Percentiles rank a stretch among this genome's conserved stretches.
Conservation (phyloP, 768 basidiomycete genomes). For the Paxillus involutus region DNA sequence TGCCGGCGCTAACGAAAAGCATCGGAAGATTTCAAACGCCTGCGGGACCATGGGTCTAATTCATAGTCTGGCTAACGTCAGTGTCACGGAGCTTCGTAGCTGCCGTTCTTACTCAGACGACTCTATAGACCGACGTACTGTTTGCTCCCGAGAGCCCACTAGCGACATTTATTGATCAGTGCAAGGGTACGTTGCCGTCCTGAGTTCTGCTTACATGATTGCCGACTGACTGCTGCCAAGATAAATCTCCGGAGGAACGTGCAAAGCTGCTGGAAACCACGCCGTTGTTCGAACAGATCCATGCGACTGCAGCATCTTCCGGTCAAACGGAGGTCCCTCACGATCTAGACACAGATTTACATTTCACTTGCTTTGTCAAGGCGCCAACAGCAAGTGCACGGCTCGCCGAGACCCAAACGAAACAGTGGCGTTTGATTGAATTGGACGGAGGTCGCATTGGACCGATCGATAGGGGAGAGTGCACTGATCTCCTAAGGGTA, state of each 20-base stretch:
- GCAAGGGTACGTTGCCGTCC: constrained; percentile 45
- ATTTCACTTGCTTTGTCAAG: constrained; percentile 86
- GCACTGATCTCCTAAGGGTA: constrained; percentile 58
- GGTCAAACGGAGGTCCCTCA: constrained; percentile 71
- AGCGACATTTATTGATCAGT: constrained; percentile 62
- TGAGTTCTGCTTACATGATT: background rate
- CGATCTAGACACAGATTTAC: constrained; percentile 70
- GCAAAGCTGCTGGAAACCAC: constrained; percentile 76
- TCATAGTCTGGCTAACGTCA: constrained; percentile 80
- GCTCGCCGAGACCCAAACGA: constrained; percentile 16
- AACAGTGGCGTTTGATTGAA: constrained; percentile 62
- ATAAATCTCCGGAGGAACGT: constrained; percentile 69
- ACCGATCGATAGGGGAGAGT: constrained; percentile 77
- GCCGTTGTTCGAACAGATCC: constrained; percentile 74
- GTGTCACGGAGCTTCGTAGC: constrained; percentile 19
- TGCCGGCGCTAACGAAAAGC: background rate
- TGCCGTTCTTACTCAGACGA: constrained; percentile 3
- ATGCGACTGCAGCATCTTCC: constrained; percentile 61
- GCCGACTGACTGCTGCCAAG: constrained; percentile 33
- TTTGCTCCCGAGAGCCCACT: constrained; percentile 60
- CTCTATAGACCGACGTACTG: constrained; percentile 51
- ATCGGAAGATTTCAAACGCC: constrained; percentile 69
- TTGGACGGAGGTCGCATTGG: constrained; percentile 79
- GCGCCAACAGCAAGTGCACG: constrained; percentile 46
- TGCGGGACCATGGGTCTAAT: constrained; percentile 88